These are phyloP conservation scores for Lathyrus tuberosus DNA, from an alignment of 306 rosid species.

Conservation along the genomic window DNA sequence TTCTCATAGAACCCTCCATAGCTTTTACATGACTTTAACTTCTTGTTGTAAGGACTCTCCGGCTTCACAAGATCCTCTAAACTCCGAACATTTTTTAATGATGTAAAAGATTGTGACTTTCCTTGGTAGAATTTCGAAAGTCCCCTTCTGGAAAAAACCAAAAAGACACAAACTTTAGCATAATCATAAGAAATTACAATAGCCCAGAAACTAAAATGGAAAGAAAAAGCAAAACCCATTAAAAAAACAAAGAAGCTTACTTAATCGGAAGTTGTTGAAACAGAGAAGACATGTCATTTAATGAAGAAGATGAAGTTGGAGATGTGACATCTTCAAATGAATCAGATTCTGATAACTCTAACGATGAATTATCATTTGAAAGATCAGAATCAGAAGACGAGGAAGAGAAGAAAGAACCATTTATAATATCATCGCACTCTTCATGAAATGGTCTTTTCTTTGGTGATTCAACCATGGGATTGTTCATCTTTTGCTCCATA, in stretches of 20 bases:
- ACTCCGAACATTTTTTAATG: constrained; percentile 46
- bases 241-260: constrained; percentile 33
- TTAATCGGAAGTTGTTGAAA: constrained; percentile 52
- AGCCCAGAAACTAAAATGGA: background rate
- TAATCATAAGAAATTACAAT: background rate
- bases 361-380: constrained; percentile 34
- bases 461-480: background rate
- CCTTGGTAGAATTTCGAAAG: constrained; percentile 53
- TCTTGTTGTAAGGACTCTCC: constrained; percentile 52
- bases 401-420: constrained; percentile 17
- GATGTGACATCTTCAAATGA: constrained; percentile 53
- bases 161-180: constrained; percentile 30
- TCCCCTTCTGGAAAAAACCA: constrained; percentile 47
- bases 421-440: constrained; percentile 21
- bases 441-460: constrained; percentile 17
- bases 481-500: constrained; percentile 13
- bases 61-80: constrained; percentile 55
- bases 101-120: constrained; percentile 57
- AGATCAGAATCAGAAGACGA: constrained; percentile 26
- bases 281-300: constrained; percentile 47
- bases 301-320: constrained; percentile 35
- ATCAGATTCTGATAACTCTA: constrained; percentile 45
- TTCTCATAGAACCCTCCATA: constrained; percentile 35
- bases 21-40: constrained; percentile 46
- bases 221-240: background rate